Percentiles rank a stretch among this genome's conserved stretches.
Evolutionary conservation across 805 yeast genomes (phyloP).

Genomic region (Yamadazyma ubonensis): DNA sequence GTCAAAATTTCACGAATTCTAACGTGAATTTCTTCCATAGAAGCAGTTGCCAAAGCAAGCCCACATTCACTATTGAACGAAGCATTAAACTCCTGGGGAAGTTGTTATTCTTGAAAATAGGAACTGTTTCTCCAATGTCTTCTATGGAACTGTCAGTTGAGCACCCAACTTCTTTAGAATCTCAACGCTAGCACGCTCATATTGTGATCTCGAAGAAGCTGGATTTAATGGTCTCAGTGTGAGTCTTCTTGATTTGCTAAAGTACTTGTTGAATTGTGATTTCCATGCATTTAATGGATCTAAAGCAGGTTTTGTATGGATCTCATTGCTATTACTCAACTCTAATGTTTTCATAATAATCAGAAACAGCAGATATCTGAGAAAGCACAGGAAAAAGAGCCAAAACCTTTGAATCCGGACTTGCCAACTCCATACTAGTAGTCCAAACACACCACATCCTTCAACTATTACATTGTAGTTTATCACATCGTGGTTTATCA

Average conservation of each 20-base stretch:
- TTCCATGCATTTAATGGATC: slow-evolving; percentile 41
- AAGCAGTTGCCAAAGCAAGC: slow-evolving; percentile 14
- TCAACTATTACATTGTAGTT: slow-evolving; percentile 17
- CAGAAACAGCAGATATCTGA: slow-evolving; percentile 39
- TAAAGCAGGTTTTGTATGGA: slow-evolving; percentile 29
- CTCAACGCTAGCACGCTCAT: slow-evolving; percentile 14
- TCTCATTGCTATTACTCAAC: slow-evolving; percentile 21
- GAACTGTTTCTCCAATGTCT: slow-evolving; percentile 7
- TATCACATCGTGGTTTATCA: too few relatives aligned
- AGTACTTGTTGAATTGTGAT: slow-evolving; percentile 25
- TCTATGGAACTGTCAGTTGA: slow-evolving; percentile 11
- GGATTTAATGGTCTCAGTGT: slow-evolving; percentile 15
- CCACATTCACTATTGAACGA: slow-evolving; percentile 18
- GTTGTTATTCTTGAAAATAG: slow-evolving; percentile 12
- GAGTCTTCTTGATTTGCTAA: slow-evolving; percentile 15
- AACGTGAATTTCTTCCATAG: slow-evolving; percentile 15
- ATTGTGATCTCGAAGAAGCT: slow-evolving; percentile 12
- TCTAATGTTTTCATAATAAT: slow-evolving; percentile 27
- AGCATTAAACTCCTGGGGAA: slow-evolving; percentile 12
- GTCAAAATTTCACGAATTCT: slow-evolving; percentile 8
- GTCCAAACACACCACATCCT: slow-evolving; percentile 51
- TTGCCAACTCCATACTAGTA: slow-evolving; percentile 43
- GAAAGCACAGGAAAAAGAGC: too few relatives aligned
- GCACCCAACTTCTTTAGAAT: slow-evolving; percentile 12
- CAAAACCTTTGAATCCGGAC: slow-evolving; percentile 25